A percentile compares a stretch with the other conserved stretches of the same genome.
These are phyloP conservation scores for Termitomyces sp. DNA, from an alignment of 768 basidiomycete species.

Conservation along the genomic window DNA sequence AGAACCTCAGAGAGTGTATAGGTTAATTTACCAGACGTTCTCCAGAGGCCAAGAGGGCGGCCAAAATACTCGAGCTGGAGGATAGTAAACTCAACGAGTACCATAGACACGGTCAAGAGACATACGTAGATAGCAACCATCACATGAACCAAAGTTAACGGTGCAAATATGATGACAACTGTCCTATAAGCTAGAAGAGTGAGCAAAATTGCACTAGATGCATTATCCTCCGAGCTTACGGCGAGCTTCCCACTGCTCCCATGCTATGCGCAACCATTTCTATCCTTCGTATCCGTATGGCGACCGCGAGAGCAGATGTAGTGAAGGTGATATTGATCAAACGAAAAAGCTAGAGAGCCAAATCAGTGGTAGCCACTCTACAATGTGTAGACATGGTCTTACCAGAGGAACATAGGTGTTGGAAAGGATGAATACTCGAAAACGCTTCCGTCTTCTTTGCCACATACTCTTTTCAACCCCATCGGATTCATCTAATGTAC, in stretches of 20 bases:
- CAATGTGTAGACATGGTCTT: conserved; percentile 13
- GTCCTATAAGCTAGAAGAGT: conserved; percentile 36
- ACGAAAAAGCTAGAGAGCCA: conserved; percentile 62
- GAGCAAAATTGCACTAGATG: neutral
- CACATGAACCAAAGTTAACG: conserved; percentile 78
- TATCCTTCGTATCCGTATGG: conserved; percentile 61
- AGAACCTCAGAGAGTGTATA: conserved; percentile 85
- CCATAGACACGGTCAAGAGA: conserved; percentile 5
- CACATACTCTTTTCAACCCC: conserved; percentile 23
- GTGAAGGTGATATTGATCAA: conserved; percentile 82
- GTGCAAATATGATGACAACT: conserved; percentile 81
- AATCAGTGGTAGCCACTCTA: conserved; percentile 6
- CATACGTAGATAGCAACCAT: conserved; percentile 81
- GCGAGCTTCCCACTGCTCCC: conserved; percentile 79
- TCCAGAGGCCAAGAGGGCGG: conserved; percentile 88
- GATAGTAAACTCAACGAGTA: conserved; percentile 1
- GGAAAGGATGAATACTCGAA: conserved; percentile 63
- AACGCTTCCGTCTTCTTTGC: conserved; percentile 34
- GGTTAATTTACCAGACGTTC: conserved; percentile 78
- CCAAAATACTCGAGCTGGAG: conserved; percentile 88
- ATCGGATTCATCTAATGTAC: conserved; percentile 20
- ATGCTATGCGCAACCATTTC: conserved; percentile 45
- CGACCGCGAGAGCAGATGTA: conserved; percentile 70
- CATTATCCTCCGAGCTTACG: conserved; percentile 37
- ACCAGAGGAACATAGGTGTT: conserved; percentile 81